phyloP scores from a whole-genome alignment of 2,329 filamentous ascomycete species.

The Dryadomyces quercus-mongolicae region DNA sequence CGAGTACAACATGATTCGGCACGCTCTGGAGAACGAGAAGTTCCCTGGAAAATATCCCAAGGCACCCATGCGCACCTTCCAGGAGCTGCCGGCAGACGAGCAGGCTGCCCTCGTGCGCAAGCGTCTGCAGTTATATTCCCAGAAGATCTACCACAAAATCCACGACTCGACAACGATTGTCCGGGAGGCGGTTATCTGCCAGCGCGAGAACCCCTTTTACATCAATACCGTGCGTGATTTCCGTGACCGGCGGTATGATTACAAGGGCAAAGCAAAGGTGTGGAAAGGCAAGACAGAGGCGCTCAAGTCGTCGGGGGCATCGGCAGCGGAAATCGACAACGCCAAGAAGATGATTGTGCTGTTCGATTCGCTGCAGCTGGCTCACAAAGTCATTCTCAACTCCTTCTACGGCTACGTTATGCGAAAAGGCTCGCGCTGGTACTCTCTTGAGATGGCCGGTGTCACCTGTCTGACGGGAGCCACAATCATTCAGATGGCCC shows the following conservation, averaged over 20 bases:
- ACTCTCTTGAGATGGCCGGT: slow-evolving; percentile 98
- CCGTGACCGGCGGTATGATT: slow-evolving; percentile 93
- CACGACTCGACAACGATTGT: slow-evolving; percentile 88
- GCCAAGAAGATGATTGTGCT: slow-evolving; percentile 98
- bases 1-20: slow-evolving; percentile 98
- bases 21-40: slow-evolving; percentile 80
- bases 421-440: slow-evolving; percentile 97
- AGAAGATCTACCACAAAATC: slow-evolving; percentile 99
- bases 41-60: slow-evolving; percentile 74
- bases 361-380: slow-evolving; percentile 89
- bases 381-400: slow-evolving; percentile 98
- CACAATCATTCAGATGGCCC: slow-evolving; percentile 91
- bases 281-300: slow-evolving; percentile 96
- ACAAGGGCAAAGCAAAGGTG: slow-evolving; percentile 94
- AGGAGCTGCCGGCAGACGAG: slow-evolving; percentile 71
- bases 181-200: slow-evolving; percentile 94
- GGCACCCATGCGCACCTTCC: slow-evolving; percentile 59
- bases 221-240: slow-evolving; percentile 94
- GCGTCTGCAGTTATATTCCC: slow-evolving; percentile 80
- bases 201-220: slow-evolving; percentile 96
- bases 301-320: slow-evolving; percentile 71
- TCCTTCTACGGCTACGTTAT: slow-evolving; percentile 99
- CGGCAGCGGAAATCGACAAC: slow-evolving; percentile 67
- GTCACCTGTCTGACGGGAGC: slow-evolving; percentile 95
- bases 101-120: slow-evolving; percentile 74